Base-by-base conservation (phyloP, 768 basidiomycete genomes). In the Boletus vermiculosoides region DNA sequence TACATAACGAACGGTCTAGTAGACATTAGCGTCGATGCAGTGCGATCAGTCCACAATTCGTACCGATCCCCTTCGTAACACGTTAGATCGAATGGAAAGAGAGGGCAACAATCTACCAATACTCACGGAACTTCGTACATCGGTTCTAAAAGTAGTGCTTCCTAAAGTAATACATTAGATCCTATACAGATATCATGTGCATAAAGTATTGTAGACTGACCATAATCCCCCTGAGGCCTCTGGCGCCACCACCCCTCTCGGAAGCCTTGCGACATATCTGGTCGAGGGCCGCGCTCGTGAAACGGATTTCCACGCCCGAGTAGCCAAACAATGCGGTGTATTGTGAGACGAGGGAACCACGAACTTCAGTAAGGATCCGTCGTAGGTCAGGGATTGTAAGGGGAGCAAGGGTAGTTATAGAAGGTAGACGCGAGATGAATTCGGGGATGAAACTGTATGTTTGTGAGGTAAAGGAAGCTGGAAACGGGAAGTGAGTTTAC, bases 111-210 rank as follows among this genome's bases (percentile, higher is more conserved):
- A 52, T 23, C 37, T 46, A 54, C 16, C 20, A 33, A 37, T 15
- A 84, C 88, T 83, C 72, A 90, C 87, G 92, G 92, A 45, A 87
- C 87, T 76, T 93, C 90, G 67, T 92, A 96, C 94, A 97, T 97
- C 0, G 92, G 80, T 48, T 98, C 93, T 47, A 95, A 76, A 49
- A 98, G 74, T 3, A 95, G 69, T 22, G 79, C 71, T 74, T 97
- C 95, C 90, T 92, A 42, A 30, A 36, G 28, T 13, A 12, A 44
- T 40, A 22, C 23, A 30, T 57, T 42, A 56, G 56, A 41, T 16
- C 51, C 50, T 3, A 28, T 42, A 22, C 30, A 31, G 42, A 47
- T 39, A 56, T 31, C 40, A 41, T 46, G 41, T 23, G 50, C 33
- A 23, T 16, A 28, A 44, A 31, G 34, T 40, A 15, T 13, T 34